These are phyloP conservation scores for Flaveria ramosissima DNA, from an alignment of 129 eudicot species.

Conservation along the genomic window DNA sequence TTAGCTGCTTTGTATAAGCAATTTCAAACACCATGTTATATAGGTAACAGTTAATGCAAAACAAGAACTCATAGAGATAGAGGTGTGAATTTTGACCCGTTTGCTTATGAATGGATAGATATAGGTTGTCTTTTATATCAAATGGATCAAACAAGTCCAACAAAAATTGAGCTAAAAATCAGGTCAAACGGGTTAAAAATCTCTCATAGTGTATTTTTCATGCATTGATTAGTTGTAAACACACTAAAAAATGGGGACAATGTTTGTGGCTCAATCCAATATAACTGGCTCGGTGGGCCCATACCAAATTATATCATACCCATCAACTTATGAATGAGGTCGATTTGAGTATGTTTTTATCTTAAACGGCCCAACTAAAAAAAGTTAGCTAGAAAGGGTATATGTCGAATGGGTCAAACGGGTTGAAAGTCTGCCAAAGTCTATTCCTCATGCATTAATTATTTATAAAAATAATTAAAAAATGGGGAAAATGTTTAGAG, in stretches of 20 bases:
- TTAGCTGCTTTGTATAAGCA: background rate
- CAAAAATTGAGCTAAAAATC: background rate
- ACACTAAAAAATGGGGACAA: background rate
- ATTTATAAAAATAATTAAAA: too few relatives aligned
- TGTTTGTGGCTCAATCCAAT: background rate
- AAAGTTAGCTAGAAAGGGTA: background rate
- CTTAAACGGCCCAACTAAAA: background rate
- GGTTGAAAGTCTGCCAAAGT: background rate
- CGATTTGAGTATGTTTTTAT: background rate
- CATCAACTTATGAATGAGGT: background rate
- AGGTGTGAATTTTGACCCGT: background rate
- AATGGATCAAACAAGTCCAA: background rate
- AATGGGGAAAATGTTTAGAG: background rate
- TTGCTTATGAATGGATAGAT: background rate
- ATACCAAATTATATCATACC: background rate
- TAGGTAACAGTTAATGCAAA: background rate
- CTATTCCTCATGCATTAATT: background rate
- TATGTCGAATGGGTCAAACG: background rate
- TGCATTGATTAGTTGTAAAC: background rate
- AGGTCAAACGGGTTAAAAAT: background rate
- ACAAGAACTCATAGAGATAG: background rate
- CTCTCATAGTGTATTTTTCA: background rate
- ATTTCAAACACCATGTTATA: background rate
- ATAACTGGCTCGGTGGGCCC: background rate
- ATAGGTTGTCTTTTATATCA: background rate